phyloP scores from a whole-genome alignment of 805 yeast species.

The Lipomyces sp. region DNA sequence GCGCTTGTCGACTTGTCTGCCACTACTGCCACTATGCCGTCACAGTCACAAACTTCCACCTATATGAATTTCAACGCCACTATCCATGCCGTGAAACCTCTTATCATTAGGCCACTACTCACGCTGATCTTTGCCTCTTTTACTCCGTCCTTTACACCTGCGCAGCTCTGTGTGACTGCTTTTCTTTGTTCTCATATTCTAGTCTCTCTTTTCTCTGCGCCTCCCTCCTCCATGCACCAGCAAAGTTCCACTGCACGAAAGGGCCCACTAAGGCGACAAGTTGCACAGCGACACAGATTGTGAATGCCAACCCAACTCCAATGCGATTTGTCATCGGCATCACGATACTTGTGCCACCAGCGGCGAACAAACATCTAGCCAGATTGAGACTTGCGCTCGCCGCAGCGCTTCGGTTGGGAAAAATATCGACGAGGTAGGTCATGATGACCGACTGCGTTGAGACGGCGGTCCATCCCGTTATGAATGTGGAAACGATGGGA shows the following conservation, averaged over 20 bases:
- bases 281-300: slow-evolving; percentile 60
- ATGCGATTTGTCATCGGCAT: slow-evolving; percentile 61
- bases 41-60: too few relatives aligned
- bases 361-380: slow-evolving; percentile 72
- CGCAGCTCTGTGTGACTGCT: too few relatives aligned
- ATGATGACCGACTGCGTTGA: slow-evolving; percentile 50
- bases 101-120: too few relatives aligned
- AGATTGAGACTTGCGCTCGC: slow-evolving; percentile 76
- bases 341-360: slow-evolving; percentile 70
- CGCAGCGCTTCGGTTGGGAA: slow-evolving; percentile 71
- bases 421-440: slow-evolving; percentile 76
- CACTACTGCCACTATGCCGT: too few relatives aligned
- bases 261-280: slow-evolving; percentile 11
- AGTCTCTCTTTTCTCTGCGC: neutral
- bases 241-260: slow-evolving; percentile 3
- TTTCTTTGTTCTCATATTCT: neutral
- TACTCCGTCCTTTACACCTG: too few relatives aligned
- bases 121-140: too few relatives aligned
- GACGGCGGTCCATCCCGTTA: slow-evolving; percentile 23
- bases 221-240: neutral
- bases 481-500: slow-evolving; percentile 29
- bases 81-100: too few relatives aligned
- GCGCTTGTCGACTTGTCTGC: too few relatives aligned
- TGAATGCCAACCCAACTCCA: slow-evolving; percentile 76
- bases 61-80: too few relatives aligned